A percentile compares a stretch with the other conserved stretches of the same genome.
Conservation (phyloP, 345 rosid genomes). For the Cochlearia excelsa region DNA sequence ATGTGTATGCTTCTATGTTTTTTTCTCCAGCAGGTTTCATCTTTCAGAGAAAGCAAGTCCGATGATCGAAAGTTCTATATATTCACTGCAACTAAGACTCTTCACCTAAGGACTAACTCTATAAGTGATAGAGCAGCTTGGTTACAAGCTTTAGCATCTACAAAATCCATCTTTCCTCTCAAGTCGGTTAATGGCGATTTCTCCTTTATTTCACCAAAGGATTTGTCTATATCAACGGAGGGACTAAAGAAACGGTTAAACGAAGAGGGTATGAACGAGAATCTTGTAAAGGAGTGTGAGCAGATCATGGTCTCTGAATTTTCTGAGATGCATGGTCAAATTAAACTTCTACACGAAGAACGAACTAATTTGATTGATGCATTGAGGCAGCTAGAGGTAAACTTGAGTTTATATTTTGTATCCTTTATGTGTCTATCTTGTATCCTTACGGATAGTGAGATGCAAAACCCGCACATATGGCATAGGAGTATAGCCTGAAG, state of each 20-base stretch:
- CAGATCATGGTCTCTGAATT: constrained; percentile 87
- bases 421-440: not conserved
- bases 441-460: not conserved
- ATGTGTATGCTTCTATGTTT: constrained; percentile 24
- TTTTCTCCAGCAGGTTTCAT: constrained; percentile 65
- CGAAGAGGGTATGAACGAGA: constrained; percentile 63
- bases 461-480: constrained; percentile 6
- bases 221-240: constrained; percentile 73
- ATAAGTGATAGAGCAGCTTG: constrained; percentile 78
- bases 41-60: constrained; percentile 96
- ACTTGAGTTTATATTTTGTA: not conserved
- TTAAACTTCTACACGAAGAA: constrained; percentile 72
- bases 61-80: constrained; percentile 87
- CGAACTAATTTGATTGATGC: constrained; percentile 72
- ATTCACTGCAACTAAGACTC: constrained; percentile 94
- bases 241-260: constrained; percentile 63
- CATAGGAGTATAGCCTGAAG: not conserved
- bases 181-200: constrained; percentile 58
- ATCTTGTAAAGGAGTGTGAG: constrained; percentile 81
- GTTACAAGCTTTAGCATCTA: constrained; percentile 83
- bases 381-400: constrained; percentile 90
- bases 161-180: constrained; percentile 59
- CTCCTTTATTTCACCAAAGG: constrained; percentile 49
- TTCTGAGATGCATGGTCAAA: constrained; percentile 63
- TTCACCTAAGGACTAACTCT: constrained; percentile 87